phyloP scores from a whole-genome alignment of 371 early-diverging fungal genomes.

The Mortierella sp. region DNA sequence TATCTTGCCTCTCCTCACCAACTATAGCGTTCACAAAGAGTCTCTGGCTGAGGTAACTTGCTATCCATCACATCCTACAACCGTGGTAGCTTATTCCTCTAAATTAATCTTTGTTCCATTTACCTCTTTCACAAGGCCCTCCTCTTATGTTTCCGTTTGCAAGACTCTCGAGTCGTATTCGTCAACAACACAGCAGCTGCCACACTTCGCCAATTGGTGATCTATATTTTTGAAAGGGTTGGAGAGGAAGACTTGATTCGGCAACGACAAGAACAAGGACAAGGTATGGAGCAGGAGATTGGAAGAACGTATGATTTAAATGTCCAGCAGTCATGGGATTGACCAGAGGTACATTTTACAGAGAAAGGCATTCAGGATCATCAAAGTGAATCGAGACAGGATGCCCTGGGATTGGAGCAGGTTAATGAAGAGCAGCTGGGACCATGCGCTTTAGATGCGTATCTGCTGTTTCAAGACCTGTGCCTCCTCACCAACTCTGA shows the following conservation, averaged over 20 bases:
- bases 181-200: slow-evolving; percentile 96
- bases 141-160: slow-evolving; percentile 87
- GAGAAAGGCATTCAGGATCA: slow-evolving; percentile 3
- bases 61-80: not conserved
- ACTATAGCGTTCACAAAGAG: slow-evolving; percentile 83
- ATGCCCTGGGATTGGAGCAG: slow-evolving; percentile 13
- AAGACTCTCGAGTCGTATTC: slow-evolving; percentile 86
- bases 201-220: slow-evolving; percentile 91
- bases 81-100: too few species aligned
- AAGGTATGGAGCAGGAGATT: not conserved
- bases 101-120: not conserved
- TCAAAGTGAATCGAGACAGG: slow-evolving; percentile 1
- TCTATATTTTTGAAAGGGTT: slow-evolving; percentile 94
- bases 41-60: slow-evolving; percentile 79
- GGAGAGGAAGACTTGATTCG: slow-evolving; percentile 68
- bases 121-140: slow-evolving; percentile 67
- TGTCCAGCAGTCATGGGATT: not conserved
- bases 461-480: slow-evolving; percentile 86
- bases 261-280: not conserved
- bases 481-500: slow-evolving; percentile 77
- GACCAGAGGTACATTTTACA: not conserved
- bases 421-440: slow-evolving; percentile 50
- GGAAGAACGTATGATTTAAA: not conserved
- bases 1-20: slow-evolving; percentile 87
- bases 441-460: slow-evolving; percentile 85